phyloP scores from a whole-genome alignment of 306 rosid genomes.

The Lathyrus sativus region DNA sequence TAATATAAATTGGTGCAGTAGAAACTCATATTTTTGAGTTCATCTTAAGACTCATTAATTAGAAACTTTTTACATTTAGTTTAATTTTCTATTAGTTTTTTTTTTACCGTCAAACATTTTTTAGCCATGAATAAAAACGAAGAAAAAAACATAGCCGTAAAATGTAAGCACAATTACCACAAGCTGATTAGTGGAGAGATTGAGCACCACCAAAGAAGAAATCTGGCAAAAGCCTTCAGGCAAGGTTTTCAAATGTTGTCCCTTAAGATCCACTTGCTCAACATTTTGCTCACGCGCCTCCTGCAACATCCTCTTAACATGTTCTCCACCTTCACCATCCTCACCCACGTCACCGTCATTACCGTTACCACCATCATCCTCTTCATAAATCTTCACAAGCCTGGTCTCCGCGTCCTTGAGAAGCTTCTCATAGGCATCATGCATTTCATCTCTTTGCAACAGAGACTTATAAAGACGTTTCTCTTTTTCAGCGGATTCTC shows the following conservation, averaged over 20 bases:
- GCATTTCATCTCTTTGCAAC: conserved; percentile 80
- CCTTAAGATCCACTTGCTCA: conserved; percentile 63
- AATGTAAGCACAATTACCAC: conserved; percentile 45
- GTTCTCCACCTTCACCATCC: conserved; percentile 55
- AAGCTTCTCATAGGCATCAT: conserved; percentile 68
- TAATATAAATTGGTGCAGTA: not conserved
- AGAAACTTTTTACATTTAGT: too few relatives aligned
- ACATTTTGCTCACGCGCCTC: conserved; percentile 60
- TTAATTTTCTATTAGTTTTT: too few relatives aligned
- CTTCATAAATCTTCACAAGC: conserved; percentile 69
- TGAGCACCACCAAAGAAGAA: conserved; percentile 57
- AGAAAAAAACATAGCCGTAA: not conserved
- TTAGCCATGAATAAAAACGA: too few relatives aligned
- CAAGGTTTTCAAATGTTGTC: conserved; percentile 51
- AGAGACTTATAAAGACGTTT: conserved; percentile 50
- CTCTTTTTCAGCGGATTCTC: conserved; percentile 62
- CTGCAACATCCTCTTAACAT: conserved; percentile 66
- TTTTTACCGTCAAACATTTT: too few relatives aligned
- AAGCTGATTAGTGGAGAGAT: conserved; percentile 71
- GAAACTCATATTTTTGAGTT: not conserved
- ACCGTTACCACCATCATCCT: conserved; percentile 9
- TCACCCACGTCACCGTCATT: conserved; percentile 26
- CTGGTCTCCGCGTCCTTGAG: conserved; percentile 79
- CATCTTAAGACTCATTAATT: too few relatives aligned
- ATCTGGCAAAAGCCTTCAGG: conserved; percentile 76